These are phyloP conservation scores for Allodekkera sacchari DNA, from an alignment of 805 yeast species.

Conservation along the genomic window DNA sequence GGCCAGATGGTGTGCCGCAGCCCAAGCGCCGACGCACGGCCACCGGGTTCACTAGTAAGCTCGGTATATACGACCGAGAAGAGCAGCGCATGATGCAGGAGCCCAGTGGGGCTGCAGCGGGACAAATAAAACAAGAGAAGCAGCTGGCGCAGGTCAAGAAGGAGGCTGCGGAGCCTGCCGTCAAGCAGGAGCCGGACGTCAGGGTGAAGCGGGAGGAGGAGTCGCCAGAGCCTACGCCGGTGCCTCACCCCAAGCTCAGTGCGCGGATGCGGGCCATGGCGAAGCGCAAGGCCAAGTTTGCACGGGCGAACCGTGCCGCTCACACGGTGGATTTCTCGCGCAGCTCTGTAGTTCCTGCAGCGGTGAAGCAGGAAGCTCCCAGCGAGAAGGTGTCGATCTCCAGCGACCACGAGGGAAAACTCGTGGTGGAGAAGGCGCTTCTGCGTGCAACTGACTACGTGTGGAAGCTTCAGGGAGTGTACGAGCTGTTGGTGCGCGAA, in stretches of 20 bases:
- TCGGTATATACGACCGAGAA: constrained; percentile 19
- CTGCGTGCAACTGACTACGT: too few relatives aligned
- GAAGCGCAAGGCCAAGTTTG: constrained; percentile 77
- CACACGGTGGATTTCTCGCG: constrained; percentile 59
- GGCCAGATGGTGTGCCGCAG: constrained; percentile 22
- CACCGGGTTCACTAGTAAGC: constrained; percentile 20
- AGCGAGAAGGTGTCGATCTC: too few relatives aligned
- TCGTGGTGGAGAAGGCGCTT: too few relatives aligned
- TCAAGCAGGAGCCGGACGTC: too few relatives aligned
- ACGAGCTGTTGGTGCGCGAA: constrained; percentile 71
- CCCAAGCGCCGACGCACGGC: constrained; percentile 22
- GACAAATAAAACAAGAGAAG: constrained; percentile 6
- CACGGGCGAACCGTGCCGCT: constrained; percentile 40
- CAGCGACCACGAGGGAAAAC: too few relatives aligned
- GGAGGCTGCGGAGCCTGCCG: constrained; percentile 5
- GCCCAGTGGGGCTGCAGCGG: constrained; percentile 7
- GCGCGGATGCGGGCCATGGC: constrained; percentile 92
- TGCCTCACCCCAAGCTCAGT: constrained; percentile 29
- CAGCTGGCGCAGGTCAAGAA: constrained; percentile 4
- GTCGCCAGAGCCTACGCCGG: constrained; percentile 4
- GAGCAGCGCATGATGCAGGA: constrained; percentile 7
- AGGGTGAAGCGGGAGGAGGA: not conserved
- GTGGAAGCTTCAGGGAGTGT: constrained; percentile 94
- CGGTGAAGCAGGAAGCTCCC: too few relatives aligned
- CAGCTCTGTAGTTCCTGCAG: too few relatives aligned